Conservation (phyloP, 495 filamentous ascomycete genomes). For the Daldinia bambusicola region DNA sequence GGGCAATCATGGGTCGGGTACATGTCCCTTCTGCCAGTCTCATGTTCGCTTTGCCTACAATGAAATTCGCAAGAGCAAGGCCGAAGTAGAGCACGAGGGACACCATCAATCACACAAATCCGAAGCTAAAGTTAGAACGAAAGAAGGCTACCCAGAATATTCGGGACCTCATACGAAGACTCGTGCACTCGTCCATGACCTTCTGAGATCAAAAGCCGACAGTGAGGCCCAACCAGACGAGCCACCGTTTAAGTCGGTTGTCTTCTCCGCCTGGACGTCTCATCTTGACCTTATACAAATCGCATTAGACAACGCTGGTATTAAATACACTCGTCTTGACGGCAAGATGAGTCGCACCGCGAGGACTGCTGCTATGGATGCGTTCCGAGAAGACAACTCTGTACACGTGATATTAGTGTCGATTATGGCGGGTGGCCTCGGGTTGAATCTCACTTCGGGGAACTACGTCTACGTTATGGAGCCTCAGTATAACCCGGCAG, state of each 20-base stretch:
- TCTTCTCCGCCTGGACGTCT: slow-evolving; percentile 94
- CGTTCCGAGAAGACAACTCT: slow-evolving; percentile 76
- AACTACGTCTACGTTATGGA: slow-evolving; percentile 96
- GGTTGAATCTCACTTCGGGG: slow-evolving; percentile 87
- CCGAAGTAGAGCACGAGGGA: slow-evolving; percentile 67
- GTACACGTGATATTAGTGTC: slow-evolving; percentile 88
- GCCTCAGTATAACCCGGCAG: slow-evolving; percentile 95
- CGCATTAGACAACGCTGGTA: slow-evolving; percentile 73
- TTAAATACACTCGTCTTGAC: slow-evolving; percentile 83
- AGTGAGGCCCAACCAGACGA: slow-evolving; percentile 67
- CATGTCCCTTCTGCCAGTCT: slow-evolving; percentile 73
- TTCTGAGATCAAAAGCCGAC: slow-evolving; percentile 68
- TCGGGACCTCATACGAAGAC: slow-evolving; percentile 92
- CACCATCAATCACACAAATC: slow-evolving; percentile 54
- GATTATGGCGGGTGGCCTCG: slow-evolving; percentile 90
- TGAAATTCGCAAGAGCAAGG: slow-evolving; percentile 71
- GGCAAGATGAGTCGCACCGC: slow-evolving; percentile 81
- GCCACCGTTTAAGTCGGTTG: slow-evolving; percentile 83
- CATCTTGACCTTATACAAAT: slow-evolving; percentile 94
- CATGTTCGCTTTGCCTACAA: slow-evolving; percentile 69
- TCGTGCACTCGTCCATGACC: slow-evolving; percentile 73
- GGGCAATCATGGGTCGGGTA: slow-evolving; percentile 47
- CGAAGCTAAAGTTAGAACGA: slow-evolving; percentile 66
- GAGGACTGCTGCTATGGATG: slow-evolving; percentile 75
- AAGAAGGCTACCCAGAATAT: slow-evolving; percentile 81